Evolutionary conservation across 2,329 filamentous ascomycete genomes (phyloP).

Genomic region (Mycocentrospora acerina): DNA sequence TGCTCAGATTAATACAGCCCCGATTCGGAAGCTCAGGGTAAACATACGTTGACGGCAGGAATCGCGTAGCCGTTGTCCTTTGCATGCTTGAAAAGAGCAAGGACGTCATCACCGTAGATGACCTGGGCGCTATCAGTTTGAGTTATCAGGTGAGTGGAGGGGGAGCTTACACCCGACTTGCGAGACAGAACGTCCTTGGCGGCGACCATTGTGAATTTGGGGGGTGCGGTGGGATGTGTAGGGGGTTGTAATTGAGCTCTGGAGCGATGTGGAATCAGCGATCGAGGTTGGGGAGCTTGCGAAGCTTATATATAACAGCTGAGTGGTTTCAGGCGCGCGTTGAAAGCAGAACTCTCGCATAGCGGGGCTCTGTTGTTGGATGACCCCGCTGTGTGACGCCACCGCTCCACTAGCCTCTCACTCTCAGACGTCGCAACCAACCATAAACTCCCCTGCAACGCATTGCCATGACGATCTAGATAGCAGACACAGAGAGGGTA

Average conservation of each 20-base stretch:
- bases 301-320: background rate
- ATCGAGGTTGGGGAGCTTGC: background rate
- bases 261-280: background rate
- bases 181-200: slow-evolving; percentile 52
- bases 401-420: no score
- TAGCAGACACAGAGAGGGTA: slow-evolving; percentile 7
- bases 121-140: slow-evolving; percentile 21
- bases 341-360: no score
- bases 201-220: slow-evolving; percentile 22
- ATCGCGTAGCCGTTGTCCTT: slow-evolving; percentile 65
- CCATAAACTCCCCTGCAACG: no score
- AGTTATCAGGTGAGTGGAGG: slow-evolving; percentile 1
- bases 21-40: background rate
- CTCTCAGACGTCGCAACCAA: no score
- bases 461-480: no score
- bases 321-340: no score
- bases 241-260: slow-evolving; percentile 5
- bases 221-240: slow-evolving; percentile 5
- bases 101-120: slow-evolving; percentile 67
- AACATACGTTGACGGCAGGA: slow-evolving; percentile 38
- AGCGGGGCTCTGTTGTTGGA: no score
- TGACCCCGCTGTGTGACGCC: no score
- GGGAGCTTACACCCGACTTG: slow-evolving; percentile 53
- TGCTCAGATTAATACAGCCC: slow-evolving; percentile 42
- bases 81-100: slow-evolving; percentile 80